Percentiles rank a stretch among this genome's conserved stretches.
Conservation (phyloP, 495 filamentous ascomycete genomes). For the Recurvomyces mirabilis region DNA sequence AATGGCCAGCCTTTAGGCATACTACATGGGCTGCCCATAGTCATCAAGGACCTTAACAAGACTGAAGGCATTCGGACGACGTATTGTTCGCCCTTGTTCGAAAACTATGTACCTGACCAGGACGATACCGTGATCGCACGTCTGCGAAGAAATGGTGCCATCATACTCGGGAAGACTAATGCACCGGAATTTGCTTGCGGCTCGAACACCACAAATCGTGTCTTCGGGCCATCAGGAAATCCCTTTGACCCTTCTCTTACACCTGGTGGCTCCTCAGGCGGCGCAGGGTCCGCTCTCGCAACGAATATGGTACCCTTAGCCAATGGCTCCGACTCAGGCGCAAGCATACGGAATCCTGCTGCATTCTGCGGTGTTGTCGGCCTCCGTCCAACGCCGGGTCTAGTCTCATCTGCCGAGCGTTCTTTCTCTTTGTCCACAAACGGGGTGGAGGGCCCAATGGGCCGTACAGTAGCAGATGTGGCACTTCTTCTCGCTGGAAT, state of each 20-base stretch:
- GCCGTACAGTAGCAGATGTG: neutral
- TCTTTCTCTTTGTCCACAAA: neutral
- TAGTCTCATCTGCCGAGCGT: neutral
- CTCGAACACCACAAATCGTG: neutral
- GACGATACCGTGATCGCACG: neutral
- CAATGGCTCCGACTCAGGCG: neutral
- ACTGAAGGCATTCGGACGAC: neutral
- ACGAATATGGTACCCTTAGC: neutral
- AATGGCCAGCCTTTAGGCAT: neutral
- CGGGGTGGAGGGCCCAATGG: neutral
- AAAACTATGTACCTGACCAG: neutral
- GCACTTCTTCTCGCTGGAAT: neutral
- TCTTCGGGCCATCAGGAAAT: neutral
- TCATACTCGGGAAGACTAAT: conserved; percentile 1
- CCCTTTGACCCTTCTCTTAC: neutral
- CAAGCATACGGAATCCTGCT: neutral
- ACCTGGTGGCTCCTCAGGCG: neutral
- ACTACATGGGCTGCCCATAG: neutral
- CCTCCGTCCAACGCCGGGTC: neutral
- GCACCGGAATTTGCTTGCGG: neutral
- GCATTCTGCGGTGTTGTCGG: neutral
- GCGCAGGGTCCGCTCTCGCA: neutral
- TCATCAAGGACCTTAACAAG: conserved; percentile 1
- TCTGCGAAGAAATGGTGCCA: neutral
- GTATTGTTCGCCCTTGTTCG: neutral